Conservation (phyloP, 441 rosid species). For the Codiaeum variegatum region DNA sequence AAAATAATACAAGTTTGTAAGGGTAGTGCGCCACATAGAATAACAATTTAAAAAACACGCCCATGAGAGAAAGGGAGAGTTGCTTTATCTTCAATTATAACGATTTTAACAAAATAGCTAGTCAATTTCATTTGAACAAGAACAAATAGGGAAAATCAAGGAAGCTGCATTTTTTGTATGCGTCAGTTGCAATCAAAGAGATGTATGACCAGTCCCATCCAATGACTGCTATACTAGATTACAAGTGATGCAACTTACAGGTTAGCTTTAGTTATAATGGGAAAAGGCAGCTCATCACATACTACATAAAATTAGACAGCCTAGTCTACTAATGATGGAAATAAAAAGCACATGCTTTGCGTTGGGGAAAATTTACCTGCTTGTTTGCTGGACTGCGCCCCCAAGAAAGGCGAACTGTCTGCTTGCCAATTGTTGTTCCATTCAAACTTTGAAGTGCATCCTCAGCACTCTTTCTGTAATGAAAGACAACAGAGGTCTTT, state of each 20-base stretch:
- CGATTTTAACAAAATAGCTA: not conserved
- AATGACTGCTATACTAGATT: not conserved
- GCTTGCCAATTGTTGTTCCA: constrained; percentile 78
- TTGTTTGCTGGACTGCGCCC: constrained; percentile 80
- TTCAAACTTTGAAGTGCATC: constrained; percentile 72
- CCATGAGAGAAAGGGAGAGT: too few relatives aligned
- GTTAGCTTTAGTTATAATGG: not conserved
- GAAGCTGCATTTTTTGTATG: not conserved
- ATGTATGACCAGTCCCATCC: not conserved
- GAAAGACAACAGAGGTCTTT: constrained; percentile 15
- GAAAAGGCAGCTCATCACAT: not conserved
- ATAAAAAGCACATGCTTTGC: not conserved
- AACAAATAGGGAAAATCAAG: not conserved
- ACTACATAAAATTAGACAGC: not conserved
- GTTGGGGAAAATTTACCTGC: constrained; percentile 46
- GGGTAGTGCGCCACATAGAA: not conserved
- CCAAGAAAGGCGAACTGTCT: constrained; percentile 92
- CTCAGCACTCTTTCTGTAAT: constrained; percentile 77
- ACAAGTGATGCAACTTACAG: not conserved
- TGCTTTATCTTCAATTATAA: not conserved
- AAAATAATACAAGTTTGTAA: not conserved
- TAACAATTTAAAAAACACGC: not conserved
- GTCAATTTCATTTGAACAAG: not conserved
- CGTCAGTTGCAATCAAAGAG: not conserved
- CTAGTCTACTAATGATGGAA: not conserved